Evolutionary conservation across 2,329 filamentous ascomycete genomes (phyloP), one percentile per base, ranked within the genome.

Genomic region (Botrytis medusae): DNA sequence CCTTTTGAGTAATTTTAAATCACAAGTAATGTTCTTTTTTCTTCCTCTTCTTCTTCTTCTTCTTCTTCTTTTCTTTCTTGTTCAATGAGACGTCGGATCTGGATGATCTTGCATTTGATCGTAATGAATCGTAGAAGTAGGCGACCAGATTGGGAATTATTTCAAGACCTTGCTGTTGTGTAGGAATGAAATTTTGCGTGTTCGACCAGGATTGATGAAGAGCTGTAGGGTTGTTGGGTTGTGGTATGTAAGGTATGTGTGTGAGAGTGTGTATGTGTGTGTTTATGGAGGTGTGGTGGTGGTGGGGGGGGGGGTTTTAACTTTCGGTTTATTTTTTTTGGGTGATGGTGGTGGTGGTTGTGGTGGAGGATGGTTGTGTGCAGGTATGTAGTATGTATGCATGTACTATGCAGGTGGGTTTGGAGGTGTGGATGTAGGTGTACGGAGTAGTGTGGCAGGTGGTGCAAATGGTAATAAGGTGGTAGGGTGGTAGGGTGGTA

Each of bases 41-140:
- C n/a, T n/a, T n/a, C n/a, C n/a, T n/a, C n/a, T n/a, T n/a, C n/a
- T n/a, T n/a, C 9, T 7, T 37, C 37, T 9, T 9, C 37, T 37
- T 37, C 37, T 37, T 37, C 8, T 37, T 37, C 7, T 37, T 37
- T 37, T 37, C 4, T 34, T 9, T 37, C 37, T 14, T 51, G 48
- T n/a, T 48, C 16, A 72, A 60, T 60, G 62, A 68, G 51, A 68
- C 62, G 5, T 60, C 44, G 51, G 62, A 68, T 68, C 70, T 72
- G 62, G 51, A 68, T 25, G 62, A 72, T 72, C 32, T 72, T 72
- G 70, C 62, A 72, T 68, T 72, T 44, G 70, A 72, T 68, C 29
- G 61, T 29, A 60, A 40, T 46, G 46, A 68, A 72, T 60, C 40
- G 62, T 37, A 60, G 61, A 57, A 32, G 70, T 34, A n/a, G 40